Evolutionary conservation across 495 filamentous ascomycete species (phyloP), one percentile per base, ranked within the genome.

Genomic region (Talaromyces adpressus): DNA sequence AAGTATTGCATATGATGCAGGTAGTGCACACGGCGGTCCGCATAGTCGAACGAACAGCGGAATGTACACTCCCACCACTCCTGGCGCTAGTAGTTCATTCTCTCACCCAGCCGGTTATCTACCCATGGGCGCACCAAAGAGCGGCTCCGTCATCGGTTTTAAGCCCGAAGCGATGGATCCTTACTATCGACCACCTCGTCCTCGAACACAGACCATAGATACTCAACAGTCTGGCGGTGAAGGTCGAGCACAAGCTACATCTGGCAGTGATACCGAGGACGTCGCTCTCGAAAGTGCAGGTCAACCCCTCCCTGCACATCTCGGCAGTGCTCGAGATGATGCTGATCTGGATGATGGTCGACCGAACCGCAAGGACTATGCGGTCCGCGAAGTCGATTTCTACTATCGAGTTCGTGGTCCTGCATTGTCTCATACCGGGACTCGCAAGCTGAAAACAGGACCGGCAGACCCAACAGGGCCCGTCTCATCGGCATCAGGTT

Each of bases 401-500:
- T 96, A 96, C 70, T 97, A 98, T 72, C 89, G 92, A 14, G 88
- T 95, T 25, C 86, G 91, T 16, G 94, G 94, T 0, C 90, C 91
- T n/a, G 91, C 93, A 9, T 80, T 98, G 6, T 92, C 91, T 0
- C 88, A 89, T 57, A 85, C 82, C 14, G 91, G 89, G 3, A 90
- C 89, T 32, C 82, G 94, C 39, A 92, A 90, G 70, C 78, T 97
- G 59, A 91, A 92, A 68, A 98, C 94, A 3, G 95, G 94, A 0
- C 94, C 94, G 2, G 92, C 93, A 18, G 95, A 98, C 75, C 94
- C 94, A 6, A 96, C 93, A 36, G 88, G 91, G 0, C 92, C 93
- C 2, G 89, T 94, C 12, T 87, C 90, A 4, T 91, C 89, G 8
- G 93, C 94, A 2, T 87, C 90, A 3, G 91, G 91, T 1, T 98